Conservation (phyloP, 768 basidiomycete species). For the Kwoniella bestiolae region DNA sequence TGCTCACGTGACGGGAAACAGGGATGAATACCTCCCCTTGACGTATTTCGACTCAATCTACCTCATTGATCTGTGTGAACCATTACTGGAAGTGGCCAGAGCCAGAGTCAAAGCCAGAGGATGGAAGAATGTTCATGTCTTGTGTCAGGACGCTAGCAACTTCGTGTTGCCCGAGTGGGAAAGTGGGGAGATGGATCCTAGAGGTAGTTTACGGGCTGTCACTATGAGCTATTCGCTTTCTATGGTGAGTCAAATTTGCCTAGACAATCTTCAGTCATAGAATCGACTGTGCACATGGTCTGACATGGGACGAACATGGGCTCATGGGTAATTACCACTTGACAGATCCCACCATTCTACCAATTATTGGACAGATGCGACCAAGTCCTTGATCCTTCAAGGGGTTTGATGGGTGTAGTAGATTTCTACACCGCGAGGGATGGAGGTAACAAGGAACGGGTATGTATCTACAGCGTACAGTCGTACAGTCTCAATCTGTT, state of each 20-base stretch:
- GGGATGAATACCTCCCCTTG: conserved; percentile 65
- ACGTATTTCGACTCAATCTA: conserved; percentile 70
- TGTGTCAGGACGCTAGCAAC: conserved; percentile 73
- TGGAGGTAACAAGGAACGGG: conserved; percentile 44
- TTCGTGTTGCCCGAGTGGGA: conserved; percentile 70
- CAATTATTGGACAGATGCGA: conserved; percentile 71
- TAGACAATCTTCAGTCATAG: too few species aligned
- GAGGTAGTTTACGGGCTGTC: conserved; percentile 63
- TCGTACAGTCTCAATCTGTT: neutral
- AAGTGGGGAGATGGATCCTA: conserved; percentile 61
- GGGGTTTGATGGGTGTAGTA: conserved; percentile 69
- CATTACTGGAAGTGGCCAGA: conserved; percentile 72
- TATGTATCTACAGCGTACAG: conserved; percentile 23
- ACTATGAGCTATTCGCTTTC: conserved; percentile 61
- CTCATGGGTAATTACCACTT: neutral
- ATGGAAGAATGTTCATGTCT: conserved; percentile 73
- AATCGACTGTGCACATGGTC: too few species aligned
- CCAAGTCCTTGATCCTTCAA: conserved; percentile 66
- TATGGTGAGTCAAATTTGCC: conserved; percentile 55
- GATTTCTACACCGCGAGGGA: conserved; percentile 66
- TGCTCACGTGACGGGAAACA: conserved; percentile 15
- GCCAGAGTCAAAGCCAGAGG: conserved; percentile 69
- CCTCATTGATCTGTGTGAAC: conserved; percentile 73
- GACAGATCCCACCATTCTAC: conserved; percentile 68
- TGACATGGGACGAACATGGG: neutral